Conservation (phyloP, 1,284 basidiomycete genomes). For the Vanrija humicola region DNA sequence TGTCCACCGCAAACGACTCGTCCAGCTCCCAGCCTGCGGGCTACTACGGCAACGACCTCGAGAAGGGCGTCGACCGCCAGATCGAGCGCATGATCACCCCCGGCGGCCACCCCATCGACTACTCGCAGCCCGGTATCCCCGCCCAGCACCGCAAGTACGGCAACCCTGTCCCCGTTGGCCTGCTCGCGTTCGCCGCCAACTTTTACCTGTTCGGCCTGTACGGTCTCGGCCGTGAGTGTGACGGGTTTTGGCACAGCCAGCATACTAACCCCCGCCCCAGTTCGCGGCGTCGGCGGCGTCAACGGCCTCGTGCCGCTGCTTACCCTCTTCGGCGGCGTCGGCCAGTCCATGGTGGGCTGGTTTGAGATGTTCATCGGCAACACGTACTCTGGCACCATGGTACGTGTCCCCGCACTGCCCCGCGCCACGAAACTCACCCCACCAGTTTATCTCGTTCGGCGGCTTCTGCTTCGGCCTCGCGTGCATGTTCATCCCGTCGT, state of each 20-base stretch:
- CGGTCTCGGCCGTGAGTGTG: conserved; percentile 10
- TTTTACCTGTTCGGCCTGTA: conserved; percentile 3
- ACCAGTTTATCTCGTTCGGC: not conserved
- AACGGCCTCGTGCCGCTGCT: not conserved
- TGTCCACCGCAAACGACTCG: not conserved
- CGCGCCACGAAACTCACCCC: no score
- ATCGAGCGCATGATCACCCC: conserved; percentile 1
- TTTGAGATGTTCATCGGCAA: not conserved
- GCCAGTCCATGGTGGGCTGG: not conserved
- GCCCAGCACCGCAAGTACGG: conserved; percentile 2
- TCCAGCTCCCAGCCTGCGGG: no score
- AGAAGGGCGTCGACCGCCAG: not conserved
- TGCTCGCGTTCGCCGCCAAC: not conserved
- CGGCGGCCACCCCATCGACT: conserved; percentile 4
- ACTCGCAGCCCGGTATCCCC: conserved; percentile 2
- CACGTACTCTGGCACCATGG: not conserved
- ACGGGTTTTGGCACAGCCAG: not conserved
- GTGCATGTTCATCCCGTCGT: not conserved
- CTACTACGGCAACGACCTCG: not conserved
- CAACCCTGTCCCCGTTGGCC: conserved; percentile 6
- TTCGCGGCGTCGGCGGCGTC: not conserved
- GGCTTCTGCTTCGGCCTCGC: not conserved
- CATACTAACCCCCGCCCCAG: not conserved
- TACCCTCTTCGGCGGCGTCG: not conserved
- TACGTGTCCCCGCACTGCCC: no score